Evolutionary conservation across 768 basidiomycete species (phyloP), one percentile per base, ranked within the genome.

Genomic region (Serendipita vermifera): DNA sequence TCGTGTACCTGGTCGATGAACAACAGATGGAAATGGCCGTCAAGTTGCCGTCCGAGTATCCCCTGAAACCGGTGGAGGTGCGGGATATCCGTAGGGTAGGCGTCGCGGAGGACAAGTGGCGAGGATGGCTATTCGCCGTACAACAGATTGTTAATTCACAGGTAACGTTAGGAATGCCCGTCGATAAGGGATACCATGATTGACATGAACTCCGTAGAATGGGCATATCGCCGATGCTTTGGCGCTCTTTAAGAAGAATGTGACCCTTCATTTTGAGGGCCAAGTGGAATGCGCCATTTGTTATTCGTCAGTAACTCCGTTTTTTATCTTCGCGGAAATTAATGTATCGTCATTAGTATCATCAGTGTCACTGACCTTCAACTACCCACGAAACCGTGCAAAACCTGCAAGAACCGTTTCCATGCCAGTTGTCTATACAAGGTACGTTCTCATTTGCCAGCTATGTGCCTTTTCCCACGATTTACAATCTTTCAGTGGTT

Each of bases 261-360:
- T 93, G 39, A 75, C 81, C 0, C 75, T 87, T 17, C 90, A 98
- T 67, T 99, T 98, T 64, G 89, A 94, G 60, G 94, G 94, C 4
- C 85, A 92, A 66, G 87, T 87, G 2, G 91, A 94, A 62, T 99
- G 96, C 68, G 89, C 94, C 1, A 97, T 99, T 58, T 94, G 91
- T 64, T 94, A 93, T 67, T 89, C 87, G 85, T 91, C 63, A 65
- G 85, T 64, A 5, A 9, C 57, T 17, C 33, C 22, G 26, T 13
- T 32, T 31, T 17, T 15, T 7, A 14, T 3, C 29, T 48, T 48
- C 40, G 14, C 32, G 29, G 31, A 24, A 39, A 13, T 55, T 38
- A 17, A 27, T 3, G 20, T n/a, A 5, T 33, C 55, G 36, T 56
- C 62, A 59, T 6, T 68, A 93, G 90, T 3, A 88, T 97, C 60